Evolutionary conservation across 2,329 filamentous ascomycete species (phyloP).

Genomic region (Alternaria postmessia): DNA sequence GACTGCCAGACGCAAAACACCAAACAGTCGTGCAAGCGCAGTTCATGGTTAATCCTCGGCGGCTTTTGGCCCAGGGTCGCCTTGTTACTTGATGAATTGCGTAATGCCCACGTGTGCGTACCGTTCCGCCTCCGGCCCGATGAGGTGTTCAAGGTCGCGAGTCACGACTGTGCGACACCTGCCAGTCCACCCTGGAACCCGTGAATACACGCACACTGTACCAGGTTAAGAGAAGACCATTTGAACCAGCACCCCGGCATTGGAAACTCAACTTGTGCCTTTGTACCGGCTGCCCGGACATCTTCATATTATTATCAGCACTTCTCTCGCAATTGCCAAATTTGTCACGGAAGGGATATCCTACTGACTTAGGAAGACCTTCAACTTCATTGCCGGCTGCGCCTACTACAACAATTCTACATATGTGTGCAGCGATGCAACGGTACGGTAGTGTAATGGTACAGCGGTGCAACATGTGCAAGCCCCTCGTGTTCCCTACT

Average conservation of each 20-base stretch:
- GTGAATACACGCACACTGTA: neutral
- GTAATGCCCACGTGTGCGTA: conserved; percentile 9
- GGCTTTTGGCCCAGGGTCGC: neutral
- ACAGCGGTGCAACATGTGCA: neutral
- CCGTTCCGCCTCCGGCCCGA: conserved; percentile 9
- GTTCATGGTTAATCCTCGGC: neutral
- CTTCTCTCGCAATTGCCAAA: neutral
- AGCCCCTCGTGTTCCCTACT: neutral
- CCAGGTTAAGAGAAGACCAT: neutral
- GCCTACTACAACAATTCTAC: neutral
- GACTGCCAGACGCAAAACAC: neutral
- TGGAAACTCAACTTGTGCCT: neutral
- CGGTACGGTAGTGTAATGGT: neutral
- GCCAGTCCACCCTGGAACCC: neutral
- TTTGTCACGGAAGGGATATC: neutral
- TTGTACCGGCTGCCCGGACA: no score
- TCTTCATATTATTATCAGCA: neutral
- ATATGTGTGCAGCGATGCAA: neutral
- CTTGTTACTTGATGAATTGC: neutral
- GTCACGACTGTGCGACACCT: neutral
- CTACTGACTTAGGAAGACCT: neutral
- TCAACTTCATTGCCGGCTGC: neutral
- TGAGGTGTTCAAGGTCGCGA: neutral
- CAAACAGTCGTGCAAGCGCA: neutral
- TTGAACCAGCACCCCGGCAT: neutral